Evolutionary conservation across 257 asterid species (phyloP).

Genomic region (Coffea canephora): DNA sequence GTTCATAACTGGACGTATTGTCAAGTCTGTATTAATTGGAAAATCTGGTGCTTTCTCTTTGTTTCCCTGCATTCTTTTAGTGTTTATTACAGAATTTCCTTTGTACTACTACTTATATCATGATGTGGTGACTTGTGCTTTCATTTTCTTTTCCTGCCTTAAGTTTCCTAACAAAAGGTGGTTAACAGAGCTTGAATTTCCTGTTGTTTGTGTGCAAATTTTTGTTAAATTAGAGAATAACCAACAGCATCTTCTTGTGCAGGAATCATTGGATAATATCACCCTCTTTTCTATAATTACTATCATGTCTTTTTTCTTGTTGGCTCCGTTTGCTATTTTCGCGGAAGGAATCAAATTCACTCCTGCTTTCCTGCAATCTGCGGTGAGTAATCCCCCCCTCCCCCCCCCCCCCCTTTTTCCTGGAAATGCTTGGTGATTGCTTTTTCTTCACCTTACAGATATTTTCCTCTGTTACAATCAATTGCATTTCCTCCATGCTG

Average conservation of each 20-base stretch:
- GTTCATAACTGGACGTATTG: not conserved
- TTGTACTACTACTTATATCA: not conserved
- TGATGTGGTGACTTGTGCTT: not conserved
- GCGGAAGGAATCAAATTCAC: constrained; percentile 58
- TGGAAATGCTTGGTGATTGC: not conserved
- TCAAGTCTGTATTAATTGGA: not conserved
- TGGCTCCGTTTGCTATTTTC: constrained; percentile 46
- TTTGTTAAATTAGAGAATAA: constrained; percentile 19
- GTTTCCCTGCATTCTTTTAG: not conserved
- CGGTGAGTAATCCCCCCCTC: constrained; percentile 46
- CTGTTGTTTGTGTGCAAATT: not conserved
- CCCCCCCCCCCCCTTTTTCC: not conserved
- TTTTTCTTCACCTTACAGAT: not conserved
- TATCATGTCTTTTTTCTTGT: constrained; percentile 48
- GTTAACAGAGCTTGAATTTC: not conserved
- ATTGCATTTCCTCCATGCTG: not conserved
- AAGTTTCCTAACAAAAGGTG: not conserved
- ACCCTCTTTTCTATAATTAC: constrained; percentile 55
- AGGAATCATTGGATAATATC: constrained; percentile 57
- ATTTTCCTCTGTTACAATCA: not conserved
- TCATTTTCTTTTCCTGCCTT: not conserved
- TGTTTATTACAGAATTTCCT: not conserved
- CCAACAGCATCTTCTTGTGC: constrained; percentile 13
- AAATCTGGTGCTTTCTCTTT: not conserved
- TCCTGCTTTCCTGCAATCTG: constrained; percentile 65